Evolutionary conservation across 225 moss, liverwort and hornwort genomes (phyloP).

Genomic region (Antitrichia curtipendula): DNA sequence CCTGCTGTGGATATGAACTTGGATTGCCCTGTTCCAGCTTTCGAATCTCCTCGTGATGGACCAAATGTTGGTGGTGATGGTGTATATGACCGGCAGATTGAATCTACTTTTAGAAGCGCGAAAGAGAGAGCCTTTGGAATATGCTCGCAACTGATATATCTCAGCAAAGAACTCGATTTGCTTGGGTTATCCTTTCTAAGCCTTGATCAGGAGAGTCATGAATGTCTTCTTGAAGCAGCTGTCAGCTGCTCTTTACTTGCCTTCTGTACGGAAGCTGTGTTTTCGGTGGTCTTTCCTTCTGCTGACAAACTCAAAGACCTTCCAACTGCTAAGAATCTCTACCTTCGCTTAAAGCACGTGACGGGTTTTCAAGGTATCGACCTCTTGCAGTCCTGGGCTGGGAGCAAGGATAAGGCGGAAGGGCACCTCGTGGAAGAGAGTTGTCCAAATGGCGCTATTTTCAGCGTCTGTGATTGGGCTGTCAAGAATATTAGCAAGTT

Average conservation of each 20-base stretch:
- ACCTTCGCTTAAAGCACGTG: slow-evolving; percentile 24
- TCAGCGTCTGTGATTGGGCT: slow-evolving; percentile 33
- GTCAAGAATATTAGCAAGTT: slow-evolving; percentile 18
- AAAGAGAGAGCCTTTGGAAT: slow-evolving; percentile 26
- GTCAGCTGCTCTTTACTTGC: slow-evolving; percentile 42
- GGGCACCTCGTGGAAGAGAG: not conserved
- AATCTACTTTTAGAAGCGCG: slow-evolving; percentile 22
- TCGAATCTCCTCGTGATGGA: not conserved
- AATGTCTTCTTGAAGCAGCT: slow-evolving; percentile 29
- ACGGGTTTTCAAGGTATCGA: slow-evolving; percentile 13
- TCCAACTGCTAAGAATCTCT: slow-evolving; percentile 11
- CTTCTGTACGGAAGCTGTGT: slow-evolving; percentile 26
- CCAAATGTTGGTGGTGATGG: not conserved
- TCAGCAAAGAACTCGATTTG: slow-evolving; percentile 46
- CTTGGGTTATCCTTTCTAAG: slow-evolving; percentile 38
- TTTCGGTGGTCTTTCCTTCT: slow-evolving; percentile 10
- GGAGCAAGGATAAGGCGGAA: not conserved
- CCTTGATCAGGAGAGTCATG: slow-evolving; percentile 28
- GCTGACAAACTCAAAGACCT: not conserved
- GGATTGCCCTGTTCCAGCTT: slow-evolving; percentile 1
- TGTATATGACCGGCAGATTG: slow-evolving; percentile 4
- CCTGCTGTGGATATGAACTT: slow-evolving; percentile 18
- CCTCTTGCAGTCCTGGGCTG: slow-evolving; percentile 9
- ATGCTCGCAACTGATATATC: slow-evolving; percentile 11
- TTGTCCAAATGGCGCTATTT: not conserved